Evolutionary conservation across 2,329 filamentous ascomycete genomes (phyloP), one percentile per base, ranked within the genome.

Genomic region (Aspergillus ibericus): DNA sequence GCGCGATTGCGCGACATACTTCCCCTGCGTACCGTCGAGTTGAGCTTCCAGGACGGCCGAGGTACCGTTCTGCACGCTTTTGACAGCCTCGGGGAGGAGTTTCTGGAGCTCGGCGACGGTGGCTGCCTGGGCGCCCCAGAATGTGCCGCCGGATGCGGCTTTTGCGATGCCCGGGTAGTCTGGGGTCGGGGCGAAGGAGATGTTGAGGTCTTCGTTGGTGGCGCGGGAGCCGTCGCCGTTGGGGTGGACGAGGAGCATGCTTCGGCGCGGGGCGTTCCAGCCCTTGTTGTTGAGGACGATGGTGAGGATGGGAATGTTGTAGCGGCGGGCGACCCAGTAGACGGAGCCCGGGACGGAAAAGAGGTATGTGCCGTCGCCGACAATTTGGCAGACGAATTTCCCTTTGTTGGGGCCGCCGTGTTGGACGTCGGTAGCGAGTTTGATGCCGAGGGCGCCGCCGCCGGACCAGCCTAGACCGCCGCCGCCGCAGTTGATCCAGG

Each of bases 401-500:
- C 83, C 83, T 64, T 85, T 82, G 44, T 76, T 77, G 1, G 64
- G 70, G 0, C 78, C 81, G 7, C 82, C 80, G 35, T 81, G 76
- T 59, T 81, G 74, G 2, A 74, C 72, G 51, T 88, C 82, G 0
- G 81, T 80, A 0, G 89, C 91, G 7, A 93, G 82, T 71, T 93
- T 92, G 69, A 93, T 87, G 2, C 90, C 91, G 3, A 93, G 73
- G 0, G 88, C 88, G 53, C 80, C 90, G 13, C 91, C 90, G 13
- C 90, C 90, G 10, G 86, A 90, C 90, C 90, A 93, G 1, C 90
- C 90, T 0, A 93, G 84, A 2, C 91, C 91, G 13, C 89, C 90
- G 0, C 88, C 90, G 1, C 90, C 90, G 70, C 90, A 93, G 72
- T 92, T 93, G 68, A 93, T 85, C 88, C 88, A 92, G 0, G 85